Evolutionary conservation across 1,139 yeast species (phyloP).

Genomic region (Wickerhamomyces sp.): DNA sequence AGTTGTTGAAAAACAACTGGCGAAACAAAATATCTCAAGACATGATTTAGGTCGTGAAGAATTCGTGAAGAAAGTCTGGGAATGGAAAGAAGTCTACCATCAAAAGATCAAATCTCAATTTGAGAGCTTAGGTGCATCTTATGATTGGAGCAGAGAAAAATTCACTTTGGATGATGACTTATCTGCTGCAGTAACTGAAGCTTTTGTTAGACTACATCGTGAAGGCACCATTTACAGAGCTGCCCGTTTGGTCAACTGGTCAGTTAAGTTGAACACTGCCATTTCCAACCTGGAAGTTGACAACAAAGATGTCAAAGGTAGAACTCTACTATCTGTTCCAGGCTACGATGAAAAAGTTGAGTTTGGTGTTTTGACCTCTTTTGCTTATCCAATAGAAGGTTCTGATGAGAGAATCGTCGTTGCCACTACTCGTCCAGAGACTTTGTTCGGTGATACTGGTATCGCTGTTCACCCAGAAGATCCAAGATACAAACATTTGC

Average conservation of each 20-base stretch:
- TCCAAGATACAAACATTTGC: conserved; percentile 85
- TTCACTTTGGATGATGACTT: conserved; percentile 83
- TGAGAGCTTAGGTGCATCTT: conserved; percentile 88
- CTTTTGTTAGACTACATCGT: conserved; percentile 85
- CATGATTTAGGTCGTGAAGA: conserved; percentile 94
- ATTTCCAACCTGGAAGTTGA: conserved; percentile 95
- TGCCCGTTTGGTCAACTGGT: conserved; percentile 92
- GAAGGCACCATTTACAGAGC: conserved; percentile 97
- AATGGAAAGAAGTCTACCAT: conserved; percentile 97
- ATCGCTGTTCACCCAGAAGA: conserved; percentile 97
- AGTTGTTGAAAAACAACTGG: conserved; percentile 92
- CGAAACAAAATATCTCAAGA: conserved; percentile 81
- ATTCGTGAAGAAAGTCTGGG: conserved; percentile 88
- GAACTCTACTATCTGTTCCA: conserved; percentile 78
- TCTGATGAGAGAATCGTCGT: conserved; percentile 88
- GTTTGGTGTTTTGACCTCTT: conserved; percentile 93
- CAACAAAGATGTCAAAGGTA: conserved; percentile 81
- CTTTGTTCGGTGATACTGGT: conserved; percentile 96
- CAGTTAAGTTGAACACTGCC: conserved; percentile 90
- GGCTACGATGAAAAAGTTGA: conserved; percentile 87
- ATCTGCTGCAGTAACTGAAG: conserved; percentile 80
- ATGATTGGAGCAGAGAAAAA: conserved; percentile 93
- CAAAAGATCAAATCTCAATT: conserved; percentile 78
- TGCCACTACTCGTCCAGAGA: conserved; percentile 99
- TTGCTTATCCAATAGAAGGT: conserved; percentile 83